Base-by-base conservation (phyloP, 139 green algal species). In the Coelastrella sp. region DNA sequence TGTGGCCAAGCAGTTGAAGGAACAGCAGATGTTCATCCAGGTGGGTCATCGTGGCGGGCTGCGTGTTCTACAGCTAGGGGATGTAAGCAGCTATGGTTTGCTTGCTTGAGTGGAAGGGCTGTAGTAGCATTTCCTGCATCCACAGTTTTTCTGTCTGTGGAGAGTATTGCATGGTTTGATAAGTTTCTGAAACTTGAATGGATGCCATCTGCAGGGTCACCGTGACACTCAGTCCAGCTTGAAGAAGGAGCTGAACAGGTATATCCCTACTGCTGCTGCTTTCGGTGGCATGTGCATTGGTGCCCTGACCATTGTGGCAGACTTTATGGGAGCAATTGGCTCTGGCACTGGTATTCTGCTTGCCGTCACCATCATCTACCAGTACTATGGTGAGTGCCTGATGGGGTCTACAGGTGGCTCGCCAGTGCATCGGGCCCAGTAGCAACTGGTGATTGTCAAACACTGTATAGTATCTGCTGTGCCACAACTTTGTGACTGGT, bases 251-350 rank as follows among this genome's bases (percentile, higher is more conserved):
- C 94, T 99, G 4, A 98, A 99, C 92, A 93, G 89, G 40, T 95
- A 95, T 87, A 95, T 95, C 77, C 92, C 92, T 79, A 94, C 86
- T 9, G 91, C 92, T 15, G 92, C 92, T 38, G 98, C 98, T 0
- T 99, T 99, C 93, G 98, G 98, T 27, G 98, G 98, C 84, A 99
- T 99, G 97, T 99, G 98, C 94, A 99, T 99, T 84, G 98, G 98
- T 60, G 95, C 96, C 0, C 92, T 99, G 17, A 99, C 98, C 60
- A 99, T 99, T 43, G 92, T 99, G 27, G 98, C 98, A 8, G 98
- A 99, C 92, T 98, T 99, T 92, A 97, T 99, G 95, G 97, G 95
- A 30, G 95, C 96, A 34, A 98, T 98, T 74, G 95, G 95, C 40
- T 96, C 90, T 37, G 96, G 96, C 63, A 99, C 97, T 41, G 97